Evolutionary conservation across 495 filamentous ascomycete species (phyloP).

Genomic region (Hyphodiscus hymeniophilus): DNA sequence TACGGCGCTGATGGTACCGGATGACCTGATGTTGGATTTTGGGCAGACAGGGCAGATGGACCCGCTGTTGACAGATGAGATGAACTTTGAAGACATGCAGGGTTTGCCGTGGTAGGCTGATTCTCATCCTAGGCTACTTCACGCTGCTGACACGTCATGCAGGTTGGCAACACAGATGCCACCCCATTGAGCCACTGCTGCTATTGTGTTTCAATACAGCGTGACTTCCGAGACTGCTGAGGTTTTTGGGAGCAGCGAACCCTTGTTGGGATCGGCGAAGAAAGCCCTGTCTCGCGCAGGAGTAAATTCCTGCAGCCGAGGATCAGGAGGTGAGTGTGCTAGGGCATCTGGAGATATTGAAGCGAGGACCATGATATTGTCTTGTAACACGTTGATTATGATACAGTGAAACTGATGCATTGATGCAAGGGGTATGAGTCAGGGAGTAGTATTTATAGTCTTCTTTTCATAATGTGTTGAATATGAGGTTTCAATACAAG

Average conservation of each 20-base stretch:
- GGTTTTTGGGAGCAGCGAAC: background rate
- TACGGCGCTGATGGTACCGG: background rate
- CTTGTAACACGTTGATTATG: no score
- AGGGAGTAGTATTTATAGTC: no score
- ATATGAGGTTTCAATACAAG: no score
- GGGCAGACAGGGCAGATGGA: background rate
- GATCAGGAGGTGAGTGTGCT: background rate
- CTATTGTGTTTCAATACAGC: no score
- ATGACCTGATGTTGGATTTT: conserved; percentile 1
- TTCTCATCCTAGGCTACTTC: no score
- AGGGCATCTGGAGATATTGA: background rate
- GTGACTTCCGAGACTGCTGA: conserved; percentile 38
- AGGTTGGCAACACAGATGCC: no score
- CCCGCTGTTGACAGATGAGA: background rate
- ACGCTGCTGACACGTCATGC: no score
- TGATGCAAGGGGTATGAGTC: no score
- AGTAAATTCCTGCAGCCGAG: background rate
- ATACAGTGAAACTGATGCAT: no score
- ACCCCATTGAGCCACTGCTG: no score
- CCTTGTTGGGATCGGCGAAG: background rate
- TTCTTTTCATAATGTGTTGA: no score
- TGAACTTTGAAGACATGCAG: background rate
- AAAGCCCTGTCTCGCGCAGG: background rate
- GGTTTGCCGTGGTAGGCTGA: conserved; percentile 1
- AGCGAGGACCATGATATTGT: background rate